Conservation (phyloP, 805 yeast genomes). For the Maudiozyma turicensis region DNA sequence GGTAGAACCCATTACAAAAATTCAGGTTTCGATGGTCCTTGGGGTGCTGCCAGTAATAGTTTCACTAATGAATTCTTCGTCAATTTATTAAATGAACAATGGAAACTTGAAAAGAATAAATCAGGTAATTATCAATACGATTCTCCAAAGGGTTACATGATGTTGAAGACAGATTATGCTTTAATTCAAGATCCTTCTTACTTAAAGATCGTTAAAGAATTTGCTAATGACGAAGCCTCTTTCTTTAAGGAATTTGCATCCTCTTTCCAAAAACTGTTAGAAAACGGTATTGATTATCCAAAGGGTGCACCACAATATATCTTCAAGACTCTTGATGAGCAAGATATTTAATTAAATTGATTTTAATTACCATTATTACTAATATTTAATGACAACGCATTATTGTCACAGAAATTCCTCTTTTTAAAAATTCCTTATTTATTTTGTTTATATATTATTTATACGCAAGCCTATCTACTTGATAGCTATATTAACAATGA, state of each 20-base stretch:
- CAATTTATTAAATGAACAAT: constrained; percentile 42
- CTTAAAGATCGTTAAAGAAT: constrained; percentile 50
- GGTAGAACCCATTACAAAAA: constrained; percentile 65
- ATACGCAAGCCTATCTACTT: too few relatives aligned
- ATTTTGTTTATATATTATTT: too few relatives aligned
- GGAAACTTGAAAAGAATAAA: constrained; percentile 48
- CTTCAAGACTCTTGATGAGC: constrained; percentile 66
- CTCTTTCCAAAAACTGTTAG: constrained; percentile 63
- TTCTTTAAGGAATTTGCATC: constrained; percentile 57
- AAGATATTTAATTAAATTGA: constrained; percentile 27
- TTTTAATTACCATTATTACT: not conserved
- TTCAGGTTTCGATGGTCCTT: constrained; percentile 80
- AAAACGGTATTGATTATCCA: constrained; percentile 65
- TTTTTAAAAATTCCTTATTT: too few relatives aligned
- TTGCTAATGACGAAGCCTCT: constrained; percentile 53
- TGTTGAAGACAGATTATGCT: constrained; percentile 77
- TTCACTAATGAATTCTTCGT: constrained; percentile 69
- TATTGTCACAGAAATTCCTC: too few relatives aligned
- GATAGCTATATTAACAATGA: too few relatives aligned
- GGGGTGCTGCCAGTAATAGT: constrained; percentile 74
- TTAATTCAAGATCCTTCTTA: constrained; percentile 53
- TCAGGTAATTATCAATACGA: constrained; percentile 53
- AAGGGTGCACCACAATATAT: constrained; percentile 32
- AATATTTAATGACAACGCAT: not conserved
- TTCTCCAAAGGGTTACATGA: constrained; percentile 64